Evolutionary conservation across 164 flowering plant species (phyloP).

Genomic region (Sedum album): DNA sequence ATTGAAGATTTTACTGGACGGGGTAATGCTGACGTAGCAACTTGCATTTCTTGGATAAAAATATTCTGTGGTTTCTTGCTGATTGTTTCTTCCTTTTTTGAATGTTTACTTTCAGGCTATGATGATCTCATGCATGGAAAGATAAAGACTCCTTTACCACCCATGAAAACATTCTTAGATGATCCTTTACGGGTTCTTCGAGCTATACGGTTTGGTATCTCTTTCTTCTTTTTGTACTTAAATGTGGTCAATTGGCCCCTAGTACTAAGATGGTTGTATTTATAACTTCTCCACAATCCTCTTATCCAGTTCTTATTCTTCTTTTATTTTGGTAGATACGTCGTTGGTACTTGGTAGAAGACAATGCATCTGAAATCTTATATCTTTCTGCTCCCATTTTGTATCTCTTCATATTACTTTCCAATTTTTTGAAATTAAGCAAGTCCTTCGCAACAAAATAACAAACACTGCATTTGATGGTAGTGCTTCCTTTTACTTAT

Average conservation of each 20-base stretch:
- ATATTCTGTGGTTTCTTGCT: not conserved
- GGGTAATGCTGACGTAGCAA: conserved; percentile 38
- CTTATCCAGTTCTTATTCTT: not conserved
- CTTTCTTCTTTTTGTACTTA: not conserved
- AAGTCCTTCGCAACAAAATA: no score
- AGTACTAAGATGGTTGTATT: not conserved
- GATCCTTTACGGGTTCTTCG: conserved; percentile 95
- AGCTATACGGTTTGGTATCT: conserved; percentile 89
- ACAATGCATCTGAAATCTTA: not conserved
- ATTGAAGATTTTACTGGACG: conserved; percentile 87
- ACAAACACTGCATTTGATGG: no score
- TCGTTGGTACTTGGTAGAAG: no score
- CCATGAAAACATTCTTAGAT: conserved; percentile 87
- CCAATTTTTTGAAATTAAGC: no score
- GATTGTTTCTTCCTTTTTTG: not conserved
- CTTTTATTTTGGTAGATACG: not conserved
- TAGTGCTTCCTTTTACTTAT: not conserved
- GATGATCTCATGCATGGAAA: conserved; percentile 61
- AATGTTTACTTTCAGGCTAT: conserved; percentile 35
- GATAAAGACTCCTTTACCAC: conserved; percentile 83
- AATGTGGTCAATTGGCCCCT: not conserved
- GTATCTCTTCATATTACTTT: not conserved
- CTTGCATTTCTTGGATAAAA: not conserved
- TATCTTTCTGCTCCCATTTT: not conserved
- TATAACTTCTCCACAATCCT: not conserved